Percentiles rank a stretch among this genome's conserved stretches.
These are phyloP conservation scores for Pterocarpus macrocarpus DNA, from an alignment of 306 rosid genomes.

Conservation along the genomic window DNA sequence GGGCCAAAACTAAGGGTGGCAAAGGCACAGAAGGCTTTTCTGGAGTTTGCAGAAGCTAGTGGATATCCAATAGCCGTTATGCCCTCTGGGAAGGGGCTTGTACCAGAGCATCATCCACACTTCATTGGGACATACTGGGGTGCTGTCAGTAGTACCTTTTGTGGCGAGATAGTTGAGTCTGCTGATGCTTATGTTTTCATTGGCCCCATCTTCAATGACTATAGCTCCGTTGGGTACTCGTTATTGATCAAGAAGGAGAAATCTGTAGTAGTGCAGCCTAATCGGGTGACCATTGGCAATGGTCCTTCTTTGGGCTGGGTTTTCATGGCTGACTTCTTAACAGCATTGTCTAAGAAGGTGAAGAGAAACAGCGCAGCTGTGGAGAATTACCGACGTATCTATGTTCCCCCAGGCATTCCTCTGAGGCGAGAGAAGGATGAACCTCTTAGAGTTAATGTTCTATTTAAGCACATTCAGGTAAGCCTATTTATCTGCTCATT, in stretches of 20 bases:
- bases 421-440: constrained; percentile 63
- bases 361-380: constrained; percentile 68
- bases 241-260: constrained; percentile 81
- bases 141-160: constrained; percentile 76
- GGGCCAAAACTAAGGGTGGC: constrained; percentile 84
- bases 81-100: constrained; percentile 89
- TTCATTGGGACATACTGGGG: constrained; percentile 88
- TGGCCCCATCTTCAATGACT: constrained; percentile 91
- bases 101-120: constrained; percentile 75
- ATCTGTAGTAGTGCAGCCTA: constrained; percentile 68
- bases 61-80: constrained; percentile 81
- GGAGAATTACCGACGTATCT: constrained; percentile 79
- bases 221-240: constrained; percentile 93
- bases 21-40: constrained; percentile 72
- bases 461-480: constrained; percentile 78
- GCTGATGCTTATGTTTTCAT: constrained; percentile 89
- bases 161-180: constrained; percentile 89
- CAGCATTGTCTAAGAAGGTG: constrained; percentile 73
- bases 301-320: constrained; percentile 92
- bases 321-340: constrained; percentile 84
- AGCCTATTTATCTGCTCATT: constrained; percentile 15
- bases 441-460: constrained; percentile 80
- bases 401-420: constrained; percentile 74
- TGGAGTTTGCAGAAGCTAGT: constrained; percentile 78
- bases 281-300: constrained; percentile 79